Base-by-base conservation (phyloP, 495 filamentous ascomycete genomes). In the Tetracladium setigerum region DNA sequence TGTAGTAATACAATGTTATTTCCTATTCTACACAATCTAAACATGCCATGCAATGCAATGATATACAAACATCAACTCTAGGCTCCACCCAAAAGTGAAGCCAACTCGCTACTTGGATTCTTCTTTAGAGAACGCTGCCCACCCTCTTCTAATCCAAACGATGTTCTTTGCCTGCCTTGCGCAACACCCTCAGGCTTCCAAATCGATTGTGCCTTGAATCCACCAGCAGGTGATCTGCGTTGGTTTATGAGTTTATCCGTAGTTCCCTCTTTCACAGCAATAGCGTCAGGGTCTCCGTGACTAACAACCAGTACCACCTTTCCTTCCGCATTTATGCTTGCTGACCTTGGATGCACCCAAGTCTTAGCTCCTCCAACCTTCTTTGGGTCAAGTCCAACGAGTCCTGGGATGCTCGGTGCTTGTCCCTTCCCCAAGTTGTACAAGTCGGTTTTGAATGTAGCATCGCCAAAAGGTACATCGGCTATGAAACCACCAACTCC, bases 331-430 rank as follows among this genome's bases (percentile, higher is more conserved):
- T 82, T 72, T 22, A 89, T 62, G 16, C 56, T 66, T 12, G 82
- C 84, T 15, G 58, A 62, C 41, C 59, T 61, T 17, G 82, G 72
- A 33, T 74, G 69, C 31, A 83, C 77, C 67, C 74, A 83, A 22
- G 81, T 59, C 63, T 87, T 89, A 27, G 67, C 65, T 41, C 87
- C 87, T 48, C 86, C 86, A 6, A 67, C 60, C 16, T 77, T 71
- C 13, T 73, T 65, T 10, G 79, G 72, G 49, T 88, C 79, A 37
- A 84, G 67, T 36, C 56, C 62, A 11, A 65, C 55, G 7, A 82
- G 44, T 9, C 70, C 73, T 13, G 50, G 42, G 24, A 44, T 49
- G 17, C 49, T 50, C 19, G 36, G 42, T 13, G 52, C 27, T 27
- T 14, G 32, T 13, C n/a, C 36, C 31, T 49, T 39, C 41, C 39